phyloP scores from a whole-genome alignment of 176 grass and related monocot species.

The Eremochloa ophiuroides region DNA sequence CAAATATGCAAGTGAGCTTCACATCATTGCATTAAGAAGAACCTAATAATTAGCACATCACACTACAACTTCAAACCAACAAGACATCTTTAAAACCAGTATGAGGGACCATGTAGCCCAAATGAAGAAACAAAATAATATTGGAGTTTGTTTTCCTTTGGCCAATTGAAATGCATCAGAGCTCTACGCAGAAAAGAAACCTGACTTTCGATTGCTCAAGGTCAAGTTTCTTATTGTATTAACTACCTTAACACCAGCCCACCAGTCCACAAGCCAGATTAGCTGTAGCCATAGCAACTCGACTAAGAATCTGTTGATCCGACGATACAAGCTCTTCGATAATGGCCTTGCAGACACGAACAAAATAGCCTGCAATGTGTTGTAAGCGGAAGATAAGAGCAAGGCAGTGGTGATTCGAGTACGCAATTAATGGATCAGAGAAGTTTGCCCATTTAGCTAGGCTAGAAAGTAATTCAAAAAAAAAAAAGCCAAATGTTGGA shows the following conservation, averaged over 20 bases:
- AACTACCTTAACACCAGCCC: conserved; percentile 22
- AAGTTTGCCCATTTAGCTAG: not conserved
- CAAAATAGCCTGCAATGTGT: conserved; percentile 39
- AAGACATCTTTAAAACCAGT: not conserved
- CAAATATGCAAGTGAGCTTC: too few species aligned
- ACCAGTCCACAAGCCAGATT: conserved; percentile 18
- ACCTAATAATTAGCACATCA: too few species aligned
- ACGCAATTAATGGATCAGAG: not conserved
- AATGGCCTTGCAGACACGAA: conserved; percentile 70
- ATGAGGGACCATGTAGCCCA: not conserved
- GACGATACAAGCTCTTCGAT: conserved; percentile 57
- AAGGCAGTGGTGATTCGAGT: not conserved
- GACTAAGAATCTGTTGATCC: conserved; percentile 58
- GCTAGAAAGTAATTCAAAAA: not conserved
- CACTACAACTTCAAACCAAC: not conserved
- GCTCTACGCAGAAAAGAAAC: not conserved
- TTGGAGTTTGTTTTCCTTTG: not conserved
- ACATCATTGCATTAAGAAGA: too few species aligned
- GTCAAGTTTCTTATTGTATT: not conserved
- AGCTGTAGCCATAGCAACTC: conserved; percentile 90
- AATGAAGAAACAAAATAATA: not conserved
- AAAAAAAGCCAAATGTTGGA: too few species aligned
- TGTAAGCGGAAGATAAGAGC: not conserved
- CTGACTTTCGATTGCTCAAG: not conserved
- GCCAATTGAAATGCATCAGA: not conserved